Conservation (phyloP, 306 rosid species). For the Cucurbita argyrosperma region DNA sequence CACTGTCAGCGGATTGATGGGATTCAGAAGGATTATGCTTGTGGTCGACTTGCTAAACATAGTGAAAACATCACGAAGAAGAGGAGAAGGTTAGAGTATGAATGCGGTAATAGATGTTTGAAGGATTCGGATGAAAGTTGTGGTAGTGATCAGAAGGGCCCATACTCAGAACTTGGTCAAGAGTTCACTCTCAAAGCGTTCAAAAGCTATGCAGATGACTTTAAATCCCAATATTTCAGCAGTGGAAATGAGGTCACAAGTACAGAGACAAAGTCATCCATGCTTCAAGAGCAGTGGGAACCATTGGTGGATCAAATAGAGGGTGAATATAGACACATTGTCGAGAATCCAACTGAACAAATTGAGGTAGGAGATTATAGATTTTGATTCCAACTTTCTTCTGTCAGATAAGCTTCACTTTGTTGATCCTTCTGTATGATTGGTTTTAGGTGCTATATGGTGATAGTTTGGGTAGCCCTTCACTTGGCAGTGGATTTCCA, state of each 20-base stretch:
- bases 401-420: not conserved
- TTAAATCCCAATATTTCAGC: conserved; percentile 51
- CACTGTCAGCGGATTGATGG: conserved; percentile 59
- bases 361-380: conserved; percentile 41
- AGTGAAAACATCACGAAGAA: conserved; percentile 15
- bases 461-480: conserved; percentile 23
- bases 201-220: conserved; percentile 59
- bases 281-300: conserved; percentile 26
- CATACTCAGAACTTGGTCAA: conserved; percentile 32
- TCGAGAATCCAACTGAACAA: conserved; percentile 67
- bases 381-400: not conserved
- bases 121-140: conserved; percentile 15
- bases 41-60: conserved; percentile 9
- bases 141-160: conserved; percentile 10
- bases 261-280: conserved; percentile 16
- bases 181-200: conserved; percentile 46
- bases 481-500: conserved; percentile 61
- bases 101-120: conserved; percentile 10
- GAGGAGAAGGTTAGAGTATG: conserved; percentile 38
- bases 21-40: conserved; percentile 22
- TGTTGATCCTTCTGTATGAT: not conserved
- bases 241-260: conserved; percentile 12
- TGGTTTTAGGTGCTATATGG: conserved; percentile 48
- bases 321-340: conserved; percentile 63
- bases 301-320: conserved; percentile 63